Conservation (phyloP, 495 filamentous ascomycete species). For the Massariosphaeria phaeospora region DNA sequence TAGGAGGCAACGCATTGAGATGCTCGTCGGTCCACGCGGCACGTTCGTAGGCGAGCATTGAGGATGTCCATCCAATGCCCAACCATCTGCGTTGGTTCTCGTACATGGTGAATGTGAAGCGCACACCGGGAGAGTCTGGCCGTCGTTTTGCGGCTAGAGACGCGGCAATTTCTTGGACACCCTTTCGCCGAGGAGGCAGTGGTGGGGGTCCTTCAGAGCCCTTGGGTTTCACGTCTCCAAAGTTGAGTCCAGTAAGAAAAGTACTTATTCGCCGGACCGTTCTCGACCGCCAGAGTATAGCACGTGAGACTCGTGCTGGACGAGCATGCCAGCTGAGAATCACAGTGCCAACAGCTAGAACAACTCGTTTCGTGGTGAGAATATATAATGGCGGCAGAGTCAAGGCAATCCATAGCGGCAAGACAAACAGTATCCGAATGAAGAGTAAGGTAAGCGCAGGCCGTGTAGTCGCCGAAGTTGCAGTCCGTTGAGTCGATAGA, state of each 20-base stretch:
- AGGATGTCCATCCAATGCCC: constrained; percentile 90
- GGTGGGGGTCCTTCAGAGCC: constrained; percentile 19
- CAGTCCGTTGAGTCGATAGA: constrained; percentile 82
- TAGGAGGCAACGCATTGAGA: constrained; percentile 69
- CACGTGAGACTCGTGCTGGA: constrained; percentile 76
- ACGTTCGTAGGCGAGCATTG: constrained; percentile 81
- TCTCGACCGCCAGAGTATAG: constrained; percentile 84
- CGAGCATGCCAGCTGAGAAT: constrained; percentile 86
- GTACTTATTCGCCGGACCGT: constrained; percentile 61
- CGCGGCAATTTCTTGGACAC: constrained; percentile 34
- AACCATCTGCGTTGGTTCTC: constrained; percentile 97
- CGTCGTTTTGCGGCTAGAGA: constrained; percentile 44
- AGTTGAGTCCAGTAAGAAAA: constrained; percentile 72
- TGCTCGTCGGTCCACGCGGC: constrained; percentile 94
- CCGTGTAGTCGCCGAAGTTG: constrained; percentile 84
- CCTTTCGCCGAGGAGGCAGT: constrained; percentile 30
- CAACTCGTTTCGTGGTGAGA: constrained; percentile 79
- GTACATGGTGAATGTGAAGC: constrained; percentile 92
- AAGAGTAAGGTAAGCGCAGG: constrained; percentile 90
- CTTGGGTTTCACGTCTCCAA: constrained; percentile 43
- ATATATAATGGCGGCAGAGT: constrained; percentile 77
- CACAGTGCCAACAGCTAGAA: constrained; percentile 73
- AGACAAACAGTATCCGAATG: constrained; percentile 79
- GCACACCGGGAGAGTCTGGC: constrained; percentile 65
- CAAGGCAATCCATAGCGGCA: constrained; percentile 78